Base-by-base conservation (phyloP, 768 basidiomycete genomes). In the Tricholoma flavovirens region DNA sequence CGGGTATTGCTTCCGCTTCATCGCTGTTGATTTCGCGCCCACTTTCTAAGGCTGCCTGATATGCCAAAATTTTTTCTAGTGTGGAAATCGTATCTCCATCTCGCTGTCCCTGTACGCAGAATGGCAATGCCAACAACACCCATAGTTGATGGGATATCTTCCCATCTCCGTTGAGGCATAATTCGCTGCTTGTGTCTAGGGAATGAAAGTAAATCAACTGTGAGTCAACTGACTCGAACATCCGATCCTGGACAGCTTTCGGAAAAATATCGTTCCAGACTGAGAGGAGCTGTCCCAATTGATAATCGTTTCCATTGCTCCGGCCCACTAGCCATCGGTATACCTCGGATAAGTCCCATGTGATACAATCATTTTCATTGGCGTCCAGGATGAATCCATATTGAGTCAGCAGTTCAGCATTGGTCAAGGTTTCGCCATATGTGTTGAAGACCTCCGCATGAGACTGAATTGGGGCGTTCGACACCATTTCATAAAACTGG, bases 371-470 rank as follows among this genome's bases (percentile, higher is more conserved):
- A 58, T 81, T 75, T 49, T 85, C 86, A 66, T 90, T 90, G 21
- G 76, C 82, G 46, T 90, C 84, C n/a, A 91, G 75, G 24, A 75
- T 66, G 64, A 92, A 92, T 0, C 90, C 90, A 67, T 91, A 91
- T 59, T 79, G 82, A 14, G 73, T 75, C 51, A 90, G 72, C 12
- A 92, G 77, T 62, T 83, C 71, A 1, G 87, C 81, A 64, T 90
- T 91, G 15, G 75, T 73, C 35, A 90, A 71, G 3, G 72, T 69
- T 62, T 80, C 80, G n/a, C 85, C 84, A 64, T 92, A 93, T 0
- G 87, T 87, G 67, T 93, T 93, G 75, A 83, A 91, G 19, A 90
- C 73, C 56, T 92, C 83, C 9, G 73, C 71, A 38, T 71, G 69
- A 0, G 81, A 73, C 7, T 71, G 68, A 40, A 90, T 76, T n/a